phyloP scores from a whole-genome alignment of 345 rosid genomes.

The Geranium rotundifolium region DNA sequence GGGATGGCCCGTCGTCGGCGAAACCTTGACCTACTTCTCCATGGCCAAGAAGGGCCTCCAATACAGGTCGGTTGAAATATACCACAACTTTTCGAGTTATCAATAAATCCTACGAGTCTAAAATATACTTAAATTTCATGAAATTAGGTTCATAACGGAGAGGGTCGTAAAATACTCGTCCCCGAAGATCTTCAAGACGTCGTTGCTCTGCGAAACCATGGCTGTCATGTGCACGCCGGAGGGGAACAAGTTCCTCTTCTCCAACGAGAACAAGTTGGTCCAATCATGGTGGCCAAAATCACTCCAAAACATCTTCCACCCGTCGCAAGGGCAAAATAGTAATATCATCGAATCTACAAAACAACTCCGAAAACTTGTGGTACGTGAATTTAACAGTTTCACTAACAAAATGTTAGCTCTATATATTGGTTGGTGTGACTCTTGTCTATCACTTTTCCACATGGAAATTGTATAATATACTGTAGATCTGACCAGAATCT shows the following conservation, averaged over 20 bases:
- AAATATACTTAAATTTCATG: too few relatives aligned
- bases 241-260: conserved; percentile 9
- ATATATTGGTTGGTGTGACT: too few relatives aligned
- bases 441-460: too few relatives aligned
- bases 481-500: too few relatives aligned
- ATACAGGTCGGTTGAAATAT: not conserved
- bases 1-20: conserved; percentile 6
- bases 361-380: too few relatives aligned
- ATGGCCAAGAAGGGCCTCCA: not conserved
- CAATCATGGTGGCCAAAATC: conserved; percentile 4
- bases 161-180: not conserved
- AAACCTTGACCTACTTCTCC: not conserved
- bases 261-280: conserved; percentile 8
- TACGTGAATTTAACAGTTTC: too few relatives aligned
- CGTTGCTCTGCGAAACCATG: not conserved
- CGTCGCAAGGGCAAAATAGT: not conserved
- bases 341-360: too few relatives aligned
- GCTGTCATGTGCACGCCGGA: conserved; percentile 2
- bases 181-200: not conserved
- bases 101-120: too few relatives aligned
- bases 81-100: too few relatives aligned
- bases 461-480: too few relatives aligned
- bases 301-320: not conserved
- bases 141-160: too few relatives aligned
- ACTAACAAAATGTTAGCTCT: too few relatives aligned